A percentile compares a stretch with the other conserved stretches of the same genome.
Conservation (phyloP, 2,329 filamentous ascomycete species). For the Pseudophaeomoniella oleicola region DNA sequence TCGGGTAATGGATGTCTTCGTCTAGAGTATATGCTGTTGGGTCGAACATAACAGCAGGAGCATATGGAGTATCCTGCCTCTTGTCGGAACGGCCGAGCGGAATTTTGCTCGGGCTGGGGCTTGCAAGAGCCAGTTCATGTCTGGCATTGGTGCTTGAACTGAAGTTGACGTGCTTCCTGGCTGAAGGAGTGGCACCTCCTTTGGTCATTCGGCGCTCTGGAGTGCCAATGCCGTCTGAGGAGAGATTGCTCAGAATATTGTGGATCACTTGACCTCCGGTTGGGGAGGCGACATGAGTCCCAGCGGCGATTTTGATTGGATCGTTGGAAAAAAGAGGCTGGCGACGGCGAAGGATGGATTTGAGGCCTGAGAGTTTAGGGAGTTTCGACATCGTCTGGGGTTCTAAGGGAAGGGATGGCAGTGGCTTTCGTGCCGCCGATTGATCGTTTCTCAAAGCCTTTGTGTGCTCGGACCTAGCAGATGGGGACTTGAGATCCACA, state of each 20-base stretch:
- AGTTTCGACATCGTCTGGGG: slow-evolving; percentile 23
- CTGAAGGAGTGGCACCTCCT: slow-evolving; percentile 45
- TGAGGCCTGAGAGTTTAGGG: slow-evolving; percentile 39
- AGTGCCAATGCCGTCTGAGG: slow-evolving; percentile 2
- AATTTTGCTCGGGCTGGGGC: slow-evolving; percentile 27
- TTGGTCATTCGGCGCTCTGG: neutral
- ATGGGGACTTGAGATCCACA: neutral
- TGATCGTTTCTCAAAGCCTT: slow-evolving; percentile 3
- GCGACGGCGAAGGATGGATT: slow-evolving; percentile 49
- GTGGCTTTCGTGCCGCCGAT: slow-evolving; percentile 6
- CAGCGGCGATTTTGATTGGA: slow-evolving; percentile 43
- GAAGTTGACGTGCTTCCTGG: slow-evolving; percentile 71
- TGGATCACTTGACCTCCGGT: slow-evolving; percentile 13
- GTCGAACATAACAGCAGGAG: slow-evolving; percentile 5
- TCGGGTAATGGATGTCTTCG: slow-evolving; percentile 20
- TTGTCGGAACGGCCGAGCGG: slow-evolving; percentile 8
- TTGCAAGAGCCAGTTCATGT: slow-evolving; percentile 19
- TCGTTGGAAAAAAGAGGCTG: slow-evolving; percentile 45
- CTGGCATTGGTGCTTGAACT: slow-evolving; percentile 50
- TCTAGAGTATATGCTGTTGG: slow-evolving; percentile 10
- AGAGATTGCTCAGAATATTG: slow-evolving; percentile 27
- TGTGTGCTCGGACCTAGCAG: neutral
- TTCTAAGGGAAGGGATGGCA: slow-evolving; percentile 23
- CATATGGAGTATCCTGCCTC: neutral
- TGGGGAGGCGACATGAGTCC: slow-evolving; percentile 34